Base-by-base conservation (phyloP, 2,329 filamentous ascomycete genomes). In the Chaetomium olivaceum region DNA sequence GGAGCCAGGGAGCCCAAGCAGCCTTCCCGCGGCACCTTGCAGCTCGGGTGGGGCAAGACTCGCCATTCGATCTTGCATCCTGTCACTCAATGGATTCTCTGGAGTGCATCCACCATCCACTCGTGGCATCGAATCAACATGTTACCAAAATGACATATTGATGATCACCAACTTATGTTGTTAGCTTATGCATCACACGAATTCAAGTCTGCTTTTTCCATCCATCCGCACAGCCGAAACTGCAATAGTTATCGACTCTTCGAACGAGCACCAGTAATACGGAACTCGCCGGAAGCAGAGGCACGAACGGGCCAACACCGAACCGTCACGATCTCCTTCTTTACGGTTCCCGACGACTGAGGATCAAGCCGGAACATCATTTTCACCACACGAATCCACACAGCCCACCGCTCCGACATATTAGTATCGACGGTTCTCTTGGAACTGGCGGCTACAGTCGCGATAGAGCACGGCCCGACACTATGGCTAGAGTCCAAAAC, bases 401-500 rank as follows among this genome's bases (percentile, higher is more conserved):
- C 23, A 48, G 8, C 21, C 11, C 12, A 7, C 46, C 46, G 9
- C n/a, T n/a, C 46, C 19, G 7, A 9, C n/a, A 23, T 48, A 48
- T 23, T 9, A 4, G 11, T 23, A 23, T 48, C 8, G 46, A 23
- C 46, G n/a, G 39, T 19, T 51, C 27, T 3, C 25, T n/a, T 36
- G 12, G 25, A 54, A 27, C 62, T 19, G 55, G 27, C 51, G 36
- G 5, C 51, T 33, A 23, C 39, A 39, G 21, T n/a, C 14, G 19
- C 36, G 11, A 12, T 19, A 52, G n/a, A 58, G 5, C 14, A 25
- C 4, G 21, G 5, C 39, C 16, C 7, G 16, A 50, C 51, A 68
- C 72, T 71, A 89, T 89, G 87, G 83, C 84, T 73, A 80, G 81
- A 71, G 76, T 81, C 65, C 80, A 82, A 70, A 80, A 76, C 64